A percentile compares a stretch with the other conserved stretches of the same genome.
These are phyloP conservation scores for Aspergillus puulaauensis DNA, from an alignment of 2,329 filamentous ascomycete species.

Conservation along the genomic window DNA sequence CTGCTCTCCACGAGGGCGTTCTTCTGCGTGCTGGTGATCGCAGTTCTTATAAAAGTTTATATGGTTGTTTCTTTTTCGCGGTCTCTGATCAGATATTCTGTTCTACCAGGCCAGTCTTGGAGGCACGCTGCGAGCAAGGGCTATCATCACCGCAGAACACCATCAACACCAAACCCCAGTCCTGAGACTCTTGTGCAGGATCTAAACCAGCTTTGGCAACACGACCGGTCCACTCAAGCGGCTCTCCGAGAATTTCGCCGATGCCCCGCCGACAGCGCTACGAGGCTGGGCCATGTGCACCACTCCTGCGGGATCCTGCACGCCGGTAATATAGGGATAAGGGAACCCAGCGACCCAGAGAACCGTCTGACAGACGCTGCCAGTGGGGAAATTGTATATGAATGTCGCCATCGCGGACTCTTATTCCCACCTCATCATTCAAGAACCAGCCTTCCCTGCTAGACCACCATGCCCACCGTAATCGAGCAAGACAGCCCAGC, in stretches of 20 bases:
- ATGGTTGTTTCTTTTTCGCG: neutral
- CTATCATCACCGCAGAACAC: too few relatives aligned
- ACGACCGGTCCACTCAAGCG: neutral
- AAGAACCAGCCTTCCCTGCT: neutral
- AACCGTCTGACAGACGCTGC: neutral
- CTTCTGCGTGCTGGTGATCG: too few relatives aligned
- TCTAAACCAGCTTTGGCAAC: constrained; percentile 4
- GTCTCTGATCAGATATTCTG: neutral
- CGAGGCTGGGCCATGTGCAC: neutral
- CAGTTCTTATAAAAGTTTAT: neutral
- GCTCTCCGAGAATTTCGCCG: constrained; percentile 28
- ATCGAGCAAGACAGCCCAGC: constrained; percentile 9
- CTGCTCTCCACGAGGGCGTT: neutral
- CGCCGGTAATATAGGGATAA: too few relatives aligned
- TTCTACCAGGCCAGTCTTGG: neutral
- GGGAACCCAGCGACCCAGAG: neutral
- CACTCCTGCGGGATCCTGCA: neutral
- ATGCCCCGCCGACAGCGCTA: constrained; percentile 20
- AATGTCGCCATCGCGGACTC: constrained; percentile 4
- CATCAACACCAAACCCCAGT: too few relatives aligned
- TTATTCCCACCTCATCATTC: neutral
- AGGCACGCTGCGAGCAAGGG: too few relatives aligned
- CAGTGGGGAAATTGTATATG: neutral
- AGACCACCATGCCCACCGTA: constrained; percentile 17
- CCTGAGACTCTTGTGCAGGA: neutral